Evolutionary conservation across 1,139 yeast species (phyloP).

Genomic region (Pichia norvegensis): DNA sequence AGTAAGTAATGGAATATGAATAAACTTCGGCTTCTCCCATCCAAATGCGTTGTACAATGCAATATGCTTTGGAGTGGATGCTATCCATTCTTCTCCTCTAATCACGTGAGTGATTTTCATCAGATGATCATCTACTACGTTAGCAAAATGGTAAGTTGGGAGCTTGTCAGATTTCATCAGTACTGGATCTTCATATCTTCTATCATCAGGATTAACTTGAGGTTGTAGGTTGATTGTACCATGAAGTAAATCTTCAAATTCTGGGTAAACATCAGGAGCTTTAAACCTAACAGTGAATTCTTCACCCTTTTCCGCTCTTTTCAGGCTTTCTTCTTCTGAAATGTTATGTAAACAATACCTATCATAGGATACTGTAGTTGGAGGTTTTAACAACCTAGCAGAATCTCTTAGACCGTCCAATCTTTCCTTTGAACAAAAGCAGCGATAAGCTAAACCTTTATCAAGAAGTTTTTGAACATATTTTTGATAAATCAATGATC

Average conservation of each 20-base stretch:
- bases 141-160: conserved; percentile 96
- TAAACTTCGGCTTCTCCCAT: conserved; percentile 73
- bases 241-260: conserved; percentile 64
- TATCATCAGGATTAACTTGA: conserved; percentile 60
- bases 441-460: conserved; percentile 71
- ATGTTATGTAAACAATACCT: conserved; percentile 54
- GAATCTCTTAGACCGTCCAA: conserved; percentile 58
- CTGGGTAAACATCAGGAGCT: conserved; percentile 64
- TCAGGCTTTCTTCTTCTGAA: conserved; percentile 34
- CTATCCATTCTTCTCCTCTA: conserved; percentile 96
- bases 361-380: conserved; percentile 88
- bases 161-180: conserved; percentile 82
- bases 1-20: conserved; percentile 87
- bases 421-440: conserved; percentile 81
- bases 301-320: conserved; percentile 29
- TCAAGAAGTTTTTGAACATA: conserved; percentile 52
- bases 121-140: conserved; percentile 87
- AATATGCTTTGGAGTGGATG: conserved; percentile 91
- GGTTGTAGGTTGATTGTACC: conserved; percentile 74
- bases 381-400: conserved; percentile 71
- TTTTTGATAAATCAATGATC: conserved; percentile 54
- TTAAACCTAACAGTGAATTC: conserved; percentile 49
- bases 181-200: conserved; percentile 84
- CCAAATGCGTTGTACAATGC: conserved; percentile 82
- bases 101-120: conserved; percentile 92